phyloP scores from a whole-genome alignment of 2,329 filamentous ascomycete species.

The Immersiporthe knoxdaviesiana region DNA sequence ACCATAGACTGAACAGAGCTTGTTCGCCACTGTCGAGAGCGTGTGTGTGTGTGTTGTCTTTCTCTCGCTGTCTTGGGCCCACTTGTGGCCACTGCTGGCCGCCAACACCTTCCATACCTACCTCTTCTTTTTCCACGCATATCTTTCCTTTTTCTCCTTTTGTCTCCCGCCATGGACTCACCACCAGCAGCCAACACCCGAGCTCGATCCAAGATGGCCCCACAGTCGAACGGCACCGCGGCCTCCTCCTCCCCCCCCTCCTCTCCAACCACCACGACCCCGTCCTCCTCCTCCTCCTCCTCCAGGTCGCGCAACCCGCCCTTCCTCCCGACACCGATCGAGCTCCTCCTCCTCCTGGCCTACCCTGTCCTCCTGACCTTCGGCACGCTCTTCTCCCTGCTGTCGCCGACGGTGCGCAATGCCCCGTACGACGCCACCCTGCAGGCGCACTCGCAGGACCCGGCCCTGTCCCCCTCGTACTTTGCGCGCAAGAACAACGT shows the following conservation, averaged over 20 bases:
- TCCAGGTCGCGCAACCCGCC: slow-evolving; percentile 50
- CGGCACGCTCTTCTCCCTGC: slow-evolving; percentile 76
- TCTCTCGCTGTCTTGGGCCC: not conserved
- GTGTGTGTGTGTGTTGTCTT: not conserved
- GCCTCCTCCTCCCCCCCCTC: slow-evolving; percentile 18
- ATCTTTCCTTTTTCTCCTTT: not conserved
- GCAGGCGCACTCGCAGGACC: slow-evolving; percentile 63
- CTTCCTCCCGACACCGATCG: slow-evolving; percentile 70
- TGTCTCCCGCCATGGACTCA: slow-evolving; percentile 22
- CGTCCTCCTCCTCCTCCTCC: slow-evolving; percentile 16
- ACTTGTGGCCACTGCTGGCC: not conserved
- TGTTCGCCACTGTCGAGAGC: not conserved
- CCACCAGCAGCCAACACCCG: slow-evolving; percentile 23
- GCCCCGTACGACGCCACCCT: slow-evolving; percentile 63
- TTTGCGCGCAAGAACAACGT: slow-evolving; percentile 94
- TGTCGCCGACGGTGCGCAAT: slow-evolving; percentile 73
- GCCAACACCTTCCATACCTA: too few relatives aligned
- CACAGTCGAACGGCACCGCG: slow-evolving; percentile 15
- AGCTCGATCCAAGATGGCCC: slow-evolving; percentile 22
- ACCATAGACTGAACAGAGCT: not conserved
- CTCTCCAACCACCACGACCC: slow-evolving; percentile 26
- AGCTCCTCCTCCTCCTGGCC: slow-evolving; percentile 64
- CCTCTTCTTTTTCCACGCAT: not conserved
- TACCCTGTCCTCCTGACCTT: slow-evolving; percentile 81
- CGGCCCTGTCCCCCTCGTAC: slow-evolving; percentile 71